A percentile compares a stretch with the other conserved stretches of the same genome.
Evolutionary conservation across 2,329 filamentous ascomycete species (phyloP).

Genomic region (Monosporascus sp.): DNA sequence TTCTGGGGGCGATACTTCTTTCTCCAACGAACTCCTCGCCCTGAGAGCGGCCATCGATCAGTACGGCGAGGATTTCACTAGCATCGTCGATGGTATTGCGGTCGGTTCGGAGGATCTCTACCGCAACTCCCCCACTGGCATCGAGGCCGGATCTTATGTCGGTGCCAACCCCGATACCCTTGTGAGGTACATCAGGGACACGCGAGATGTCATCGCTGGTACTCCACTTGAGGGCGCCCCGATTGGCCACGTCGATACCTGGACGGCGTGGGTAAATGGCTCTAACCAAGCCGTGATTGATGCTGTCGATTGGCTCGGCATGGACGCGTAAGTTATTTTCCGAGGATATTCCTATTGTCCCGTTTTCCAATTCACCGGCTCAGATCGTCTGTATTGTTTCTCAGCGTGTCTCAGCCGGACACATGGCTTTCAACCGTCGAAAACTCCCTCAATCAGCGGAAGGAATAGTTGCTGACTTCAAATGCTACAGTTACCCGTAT

Average conservation of each 20-base stretch:
- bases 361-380: no score
- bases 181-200: constrained; percentile 65
- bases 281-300: constrained; percentile 68
- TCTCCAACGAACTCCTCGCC: constrained; percentile 71
- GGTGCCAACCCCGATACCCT: constrained; percentile 61
- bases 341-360: no score
- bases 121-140: constrained; percentile 67
- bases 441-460: no score
- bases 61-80: constrained; percentile 62
- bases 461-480: no score
- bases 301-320: constrained; percentile 71
- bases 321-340: constrained; percentile 51
- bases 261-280: constrained; percentile 71
- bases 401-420: no score
- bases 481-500: constrained; percentile 59
- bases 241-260: constrained; percentile 86
- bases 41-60: constrained; percentile 63
- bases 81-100: constrained; percentile 74
- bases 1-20: constrained; percentile 57
- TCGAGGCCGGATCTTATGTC: constrained; percentile 54
- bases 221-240: constrained; percentile 54
- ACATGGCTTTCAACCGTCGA: no score
- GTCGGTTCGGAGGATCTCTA: constrained; percentile 86
- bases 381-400: no score
- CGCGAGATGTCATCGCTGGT: constrained; percentile 57